phyloP scores from a whole-genome alignment of 2,329 filamentous ascomycete genomes.

The Colletotrichum salicis region DNA sequence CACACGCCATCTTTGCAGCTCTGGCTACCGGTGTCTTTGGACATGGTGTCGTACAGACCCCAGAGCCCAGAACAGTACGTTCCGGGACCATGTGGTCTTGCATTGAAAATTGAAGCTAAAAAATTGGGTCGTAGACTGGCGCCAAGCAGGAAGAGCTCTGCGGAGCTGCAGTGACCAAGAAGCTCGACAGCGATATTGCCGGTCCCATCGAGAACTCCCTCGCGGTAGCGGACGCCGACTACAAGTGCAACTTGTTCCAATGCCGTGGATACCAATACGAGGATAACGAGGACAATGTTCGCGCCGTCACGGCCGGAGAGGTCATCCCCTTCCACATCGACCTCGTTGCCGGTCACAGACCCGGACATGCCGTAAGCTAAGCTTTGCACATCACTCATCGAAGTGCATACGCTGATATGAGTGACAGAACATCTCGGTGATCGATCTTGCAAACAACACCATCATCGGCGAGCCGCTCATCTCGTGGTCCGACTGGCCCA shows the following conservation, averaged over 20 bases:
- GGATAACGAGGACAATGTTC: slow-evolving; percentile 43
- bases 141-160: slow-evolving; percentile 39
- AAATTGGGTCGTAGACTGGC: slow-evolving; percentile 35
- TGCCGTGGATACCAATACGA: slow-evolving; percentile 46
- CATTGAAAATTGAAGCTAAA: not conserved
- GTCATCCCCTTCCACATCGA: slow-evolving; percentile 50
- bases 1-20: slow-evolving; percentile 18
- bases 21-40: slow-evolving; percentile 26
- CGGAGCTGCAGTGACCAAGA: slow-evolving; percentile 37
- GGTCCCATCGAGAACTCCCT: slow-evolving; percentile 44
- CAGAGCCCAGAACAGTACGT: slow-evolving; percentile 28
- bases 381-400: slow-evolving; percentile 10
- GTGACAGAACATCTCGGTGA: slow-evolving; percentile 58
- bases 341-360: slow-evolving; percentile 50
- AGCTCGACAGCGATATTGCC: slow-evolving; percentile 39
- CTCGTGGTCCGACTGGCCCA: slow-evolving; percentile 48
- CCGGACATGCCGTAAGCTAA: slow-evolving; percentile 41
- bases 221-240: slow-evolving; percentile 37
- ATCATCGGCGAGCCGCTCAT: slow-evolving; percentile 61
- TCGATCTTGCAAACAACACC: slow-evolving; percentile 57
- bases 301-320: slow-evolving; percentile 44
- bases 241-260: slow-evolving; percentile 42
- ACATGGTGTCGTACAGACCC: slow-evolving; percentile 23
- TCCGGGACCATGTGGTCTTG: too few relatives aligned
- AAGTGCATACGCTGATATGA: slow-evolving; percentile 17